phyloP scores from a whole-genome alignment of 2,329 filamentous ascomycete genomes.

The Fusarium cyanostomum region DNA sequence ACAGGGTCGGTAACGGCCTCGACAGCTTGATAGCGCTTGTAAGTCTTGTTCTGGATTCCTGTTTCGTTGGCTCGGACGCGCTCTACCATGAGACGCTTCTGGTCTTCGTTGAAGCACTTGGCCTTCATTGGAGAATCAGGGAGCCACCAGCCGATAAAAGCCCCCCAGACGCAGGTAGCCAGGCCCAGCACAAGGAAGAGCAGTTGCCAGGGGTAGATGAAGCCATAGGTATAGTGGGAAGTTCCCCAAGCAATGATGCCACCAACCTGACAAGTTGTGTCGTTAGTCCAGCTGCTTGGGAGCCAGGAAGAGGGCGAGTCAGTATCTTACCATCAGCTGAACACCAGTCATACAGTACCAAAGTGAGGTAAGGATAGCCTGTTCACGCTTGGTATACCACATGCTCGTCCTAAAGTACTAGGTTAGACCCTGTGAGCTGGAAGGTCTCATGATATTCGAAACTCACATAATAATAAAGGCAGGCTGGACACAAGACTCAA shows the following conservation, averaged over 20 bases:
- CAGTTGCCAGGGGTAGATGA: constrained; percentile 48
- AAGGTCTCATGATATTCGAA: fast-evolving
- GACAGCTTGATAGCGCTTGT: constrained; percentile 50
- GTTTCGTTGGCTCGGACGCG: constrained; percentile 51
- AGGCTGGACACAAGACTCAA: constrained; percentile 58
- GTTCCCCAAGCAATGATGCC: constrained; percentile 52
- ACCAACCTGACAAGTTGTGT: constrained; percentile 36
- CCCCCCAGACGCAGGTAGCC: constrained; percentile 47
- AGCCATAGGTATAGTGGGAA: constrained; percentile 43
- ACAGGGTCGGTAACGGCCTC: constrained; percentile 50
- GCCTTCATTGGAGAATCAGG: constrained; percentile 63
- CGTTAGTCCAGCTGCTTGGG: background rate
- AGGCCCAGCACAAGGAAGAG: constrained; percentile 55
- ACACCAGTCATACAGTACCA: constrained; percentile 50
- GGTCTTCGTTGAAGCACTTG: constrained; percentile 56
- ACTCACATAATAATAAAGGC: constrained; percentile 54
- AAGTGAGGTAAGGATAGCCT: constrained; percentile 23
- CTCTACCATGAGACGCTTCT: constrained; percentile 44
- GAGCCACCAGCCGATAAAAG: constrained; percentile 53
- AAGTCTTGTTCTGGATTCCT: constrained; percentile 48
- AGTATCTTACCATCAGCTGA: constrained; percentile 44
- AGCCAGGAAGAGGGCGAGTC: no score
- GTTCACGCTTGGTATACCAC: constrained; percentile 29
- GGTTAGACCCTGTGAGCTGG: background rate
- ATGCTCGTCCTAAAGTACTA: constrained; percentile 17